Conservation (phyloP, 805 yeast genomes). For the Saccharomycopsis oosterbeekiorum region DNA sequence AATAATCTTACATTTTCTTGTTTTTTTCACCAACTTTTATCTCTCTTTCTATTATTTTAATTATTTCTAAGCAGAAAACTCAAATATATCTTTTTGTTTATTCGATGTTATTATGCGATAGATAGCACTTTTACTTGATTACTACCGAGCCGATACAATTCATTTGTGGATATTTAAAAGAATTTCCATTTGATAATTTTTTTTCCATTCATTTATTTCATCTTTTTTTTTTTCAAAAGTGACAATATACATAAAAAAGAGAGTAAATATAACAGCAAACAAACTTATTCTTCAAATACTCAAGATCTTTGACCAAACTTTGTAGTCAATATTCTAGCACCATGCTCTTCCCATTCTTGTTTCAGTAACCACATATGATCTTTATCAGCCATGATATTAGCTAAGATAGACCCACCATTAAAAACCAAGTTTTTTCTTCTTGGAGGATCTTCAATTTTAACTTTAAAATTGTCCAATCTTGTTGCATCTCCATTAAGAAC, state of each 20-base stretch:
- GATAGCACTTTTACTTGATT: no score
- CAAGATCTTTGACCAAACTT: conserved; percentile 85
- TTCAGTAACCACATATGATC: conserved; percentile 97
- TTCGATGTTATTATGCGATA: no score
- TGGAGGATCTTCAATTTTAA: conserved; percentile 96
- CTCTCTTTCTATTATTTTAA: no score
- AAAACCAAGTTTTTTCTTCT: conserved; percentile 98
- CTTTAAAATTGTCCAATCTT: conserved; percentile 84
- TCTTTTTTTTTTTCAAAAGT: neutral
- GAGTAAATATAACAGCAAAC: neutral
- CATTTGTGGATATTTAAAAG: no score
- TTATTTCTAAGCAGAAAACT: no score
- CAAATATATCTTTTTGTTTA: no score
- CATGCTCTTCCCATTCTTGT: conserved; percentile 97
- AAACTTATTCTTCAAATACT: neutral
- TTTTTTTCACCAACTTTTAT: no score
- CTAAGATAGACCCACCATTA: conserved; percentile 96
- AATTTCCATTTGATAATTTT: no score
- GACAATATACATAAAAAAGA: neutral
- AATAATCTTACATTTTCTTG: no score
- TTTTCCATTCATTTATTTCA: neutral
- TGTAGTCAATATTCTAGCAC: conserved; percentile 64
- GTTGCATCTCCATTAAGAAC: conserved; percentile 82
- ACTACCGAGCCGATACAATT: no score
- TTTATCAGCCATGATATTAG: conserved; percentile 95